These are phyloP conservation scores for Craspedostauros australis DNA, from an alignment of 108 stramenopile genomes.

Conservation along the genomic window DNA sequence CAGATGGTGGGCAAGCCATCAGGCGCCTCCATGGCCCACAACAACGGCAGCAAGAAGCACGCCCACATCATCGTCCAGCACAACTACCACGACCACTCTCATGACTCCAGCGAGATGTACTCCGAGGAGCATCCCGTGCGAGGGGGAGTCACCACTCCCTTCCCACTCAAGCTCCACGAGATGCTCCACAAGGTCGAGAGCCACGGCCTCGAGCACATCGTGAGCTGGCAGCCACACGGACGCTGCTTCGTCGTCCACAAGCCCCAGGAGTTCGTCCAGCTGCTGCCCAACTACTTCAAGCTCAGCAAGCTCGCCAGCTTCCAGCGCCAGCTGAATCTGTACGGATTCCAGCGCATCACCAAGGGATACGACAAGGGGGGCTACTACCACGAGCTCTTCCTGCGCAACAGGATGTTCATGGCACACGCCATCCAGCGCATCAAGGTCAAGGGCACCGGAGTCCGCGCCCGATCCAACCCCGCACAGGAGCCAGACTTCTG, in stretches of 20 bases:
- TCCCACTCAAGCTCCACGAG: slow-evolving; percentile 67
- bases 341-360: slow-evolving; percentile 82
- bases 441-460: slow-evolving; percentile 78
- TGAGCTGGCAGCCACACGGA: slow-evolving; percentile 87
- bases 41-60: slow-evolving; percentile 4
- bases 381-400: slow-evolving; percentile 78
- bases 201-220: slow-evolving; percentile 50
- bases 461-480: slow-evolving; percentile 63
- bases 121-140: slow-evolving; percentile 18
- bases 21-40: slow-evolving; percentile 2
- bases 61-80: slow-evolving; percentile 42
- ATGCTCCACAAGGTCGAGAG: slow-evolving; percentile 57
- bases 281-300: slow-evolving; percentile 86
- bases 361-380: slow-evolving; percentile 57
- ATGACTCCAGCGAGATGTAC: slow-evolving; percentile 27
- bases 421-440: slow-evolving; percentile 60
- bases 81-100: slow-evolving; percentile 70
- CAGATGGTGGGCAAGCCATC: too few species aligned
- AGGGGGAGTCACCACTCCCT: slow-evolving; percentile 59
- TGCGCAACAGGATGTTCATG: slow-evolving; percentile 56
- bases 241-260: slow-evolving; percentile 84
- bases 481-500: slow-evolving; percentile 81
- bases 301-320: slow-evolving; percentile 84
- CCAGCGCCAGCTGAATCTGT: slow-evolving; percentile 90
- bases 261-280: slow-evolving; percentile 69